Conservation (phyloP, 1,284 basidiomycete species). For the Cryptococcus amylolentus region DNA sequence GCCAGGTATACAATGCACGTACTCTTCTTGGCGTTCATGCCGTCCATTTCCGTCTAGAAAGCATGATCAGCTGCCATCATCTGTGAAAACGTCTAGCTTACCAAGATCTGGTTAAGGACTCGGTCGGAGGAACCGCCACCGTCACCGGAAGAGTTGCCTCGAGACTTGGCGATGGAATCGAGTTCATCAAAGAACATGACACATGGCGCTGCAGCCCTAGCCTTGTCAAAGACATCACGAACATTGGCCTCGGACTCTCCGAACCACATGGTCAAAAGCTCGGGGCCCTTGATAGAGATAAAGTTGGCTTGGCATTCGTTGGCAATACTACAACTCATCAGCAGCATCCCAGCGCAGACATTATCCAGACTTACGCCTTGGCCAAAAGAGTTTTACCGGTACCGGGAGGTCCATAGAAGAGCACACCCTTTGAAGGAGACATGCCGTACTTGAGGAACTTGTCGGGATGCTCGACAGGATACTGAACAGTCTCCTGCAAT, state of each 20-base stretch:
- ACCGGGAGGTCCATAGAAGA: conserved; percentile 95
- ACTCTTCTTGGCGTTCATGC: conserved; percentile 98
- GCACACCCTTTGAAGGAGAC: conserved; percentile 97
- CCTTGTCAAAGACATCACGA: conserved; percentile 99
- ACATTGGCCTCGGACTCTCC: conserved; percentile 99
- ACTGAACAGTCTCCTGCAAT: conserved; percentile 98
- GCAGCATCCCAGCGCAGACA: conserved; percentile 57
- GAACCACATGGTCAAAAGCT: conserved; percentile 99
- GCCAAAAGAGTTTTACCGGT: conserved; percentile 97
- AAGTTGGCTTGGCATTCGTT: conserved; percentile 97
- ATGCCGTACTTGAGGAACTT: conserved; percentile 99
- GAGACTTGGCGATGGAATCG: conserved; percentile 96
- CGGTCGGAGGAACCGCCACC: conserved; percentile 94
- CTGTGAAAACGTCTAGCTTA: conserved; percentile 19
- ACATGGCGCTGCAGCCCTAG: conserved; percentile 95
- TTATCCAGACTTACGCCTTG: conserved; percentile 84
- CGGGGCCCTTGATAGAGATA: conserved; percentile 70
- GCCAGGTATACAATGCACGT: conserved; percentile 2
- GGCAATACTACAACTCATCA: conserved; percentile 74
- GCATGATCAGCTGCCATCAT: not conserved
- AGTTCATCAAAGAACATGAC: conserved; percentile 99
- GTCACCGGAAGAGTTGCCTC: conserved; percentile 72
- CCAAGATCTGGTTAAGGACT: conserved; percentile 90
- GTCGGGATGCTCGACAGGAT: conserved; percentile 99
- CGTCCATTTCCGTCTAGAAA: conserved; percentile 89